Evolutionary conservation across 768 basidiomycete species (phyloP).

Genomic region (Termitomyces heimii): DNA sequence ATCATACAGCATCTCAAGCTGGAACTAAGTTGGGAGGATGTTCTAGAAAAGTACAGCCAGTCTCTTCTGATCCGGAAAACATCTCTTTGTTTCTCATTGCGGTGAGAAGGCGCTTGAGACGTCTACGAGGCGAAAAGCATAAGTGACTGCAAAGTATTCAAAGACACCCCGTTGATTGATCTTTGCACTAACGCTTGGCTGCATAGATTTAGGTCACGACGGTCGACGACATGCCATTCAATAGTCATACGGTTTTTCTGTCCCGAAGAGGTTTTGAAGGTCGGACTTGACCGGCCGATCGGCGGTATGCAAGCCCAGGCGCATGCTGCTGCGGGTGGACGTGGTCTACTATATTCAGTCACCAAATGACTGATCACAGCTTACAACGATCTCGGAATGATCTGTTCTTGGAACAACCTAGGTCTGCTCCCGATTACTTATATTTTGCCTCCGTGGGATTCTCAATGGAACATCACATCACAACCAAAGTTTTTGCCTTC

Average conservation of each 20-base stretch:
- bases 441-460: slow-evolving; percentile 9
- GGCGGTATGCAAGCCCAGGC: not conserved
- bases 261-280: not conserved
- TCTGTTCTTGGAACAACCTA: slow-evolving; percentile 12
- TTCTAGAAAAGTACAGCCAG: not conserved
- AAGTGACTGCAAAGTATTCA: not conserved
- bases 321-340: not conserved
- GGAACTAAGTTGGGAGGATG: not conserved
- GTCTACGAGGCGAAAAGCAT: not conserved
- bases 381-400: slow-evolving; percentile 15
- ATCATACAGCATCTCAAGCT: not conserved
- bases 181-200: not conserved
- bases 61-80: not conserved
- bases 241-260: not conserved
- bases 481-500: slow-evolving; percentile 1
- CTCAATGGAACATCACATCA: slow-evolving; percentile 5
- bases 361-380: slow-evolving; percentile 1
- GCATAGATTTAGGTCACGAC: not conserved
- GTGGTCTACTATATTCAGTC: slow-evolving; percentile 12
- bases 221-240: not conserved
- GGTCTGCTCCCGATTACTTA: slow-evolving; percentile 14
- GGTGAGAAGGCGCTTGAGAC: not conserved
- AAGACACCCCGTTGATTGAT: not conserved
- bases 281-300: slow-evolving; percentile 6
- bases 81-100: not conserved